These are phyloP conservation scores for Biscutella laevigata DNA, from an alignment of 441 rosid species.

Conservation along the genomic window DNA sequence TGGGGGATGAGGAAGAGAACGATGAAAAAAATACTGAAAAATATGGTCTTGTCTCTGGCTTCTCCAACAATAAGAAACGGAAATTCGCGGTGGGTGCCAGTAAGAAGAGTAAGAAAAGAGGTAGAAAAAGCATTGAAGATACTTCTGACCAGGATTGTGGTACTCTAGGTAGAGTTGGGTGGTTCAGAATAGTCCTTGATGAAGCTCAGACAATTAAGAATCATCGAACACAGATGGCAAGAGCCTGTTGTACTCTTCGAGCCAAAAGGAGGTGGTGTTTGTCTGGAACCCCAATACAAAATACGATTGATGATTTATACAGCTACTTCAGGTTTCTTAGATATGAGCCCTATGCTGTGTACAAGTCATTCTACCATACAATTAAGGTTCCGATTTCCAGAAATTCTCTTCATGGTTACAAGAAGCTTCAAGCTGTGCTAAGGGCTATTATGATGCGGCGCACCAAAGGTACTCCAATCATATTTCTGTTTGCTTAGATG, in stretches of 20 bases:
- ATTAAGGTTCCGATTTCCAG: conserved; percentile 72
- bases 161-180: conserved; percentile 66
- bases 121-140: conserved; percentile 43
- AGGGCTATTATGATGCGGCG: conserved; percentile 94
- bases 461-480: conserved; percentile 60
- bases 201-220: conserved; percentile 98
- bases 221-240: conserved; percentile 90
- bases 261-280: conserved; percentile 97
- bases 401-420: conserved; percentile 70
- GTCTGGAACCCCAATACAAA: conserved; percentile 97
- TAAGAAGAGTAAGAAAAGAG: conserved; percentile 64
- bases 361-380: conserved; percentile 55
- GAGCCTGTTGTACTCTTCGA: conserved; percentile 86
- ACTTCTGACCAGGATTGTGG: conserved; percentile 53
- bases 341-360: conserved; percentile 72
- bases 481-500: conserved; percentile 8
- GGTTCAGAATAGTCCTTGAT: conserved; percentile 87
- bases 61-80: conserved; percentile 48
- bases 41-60: conserved; percentile 46
- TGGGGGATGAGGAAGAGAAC: conserved; percentile 63
- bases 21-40: conserved; percentile 54
- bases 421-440: conserved; percentile 88
- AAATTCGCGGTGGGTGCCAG: conserved; percentile 32
- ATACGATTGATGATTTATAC: conserved; percentile 76
- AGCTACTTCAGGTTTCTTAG: conserved; percentile 94